Percentiles rank a stretch among this genome's conserved stretches.
phyloP scores from a whole-genome alignment of 2,329 filamentous ascomycete genomes.

The Hypoxylon sp. region DNA sequence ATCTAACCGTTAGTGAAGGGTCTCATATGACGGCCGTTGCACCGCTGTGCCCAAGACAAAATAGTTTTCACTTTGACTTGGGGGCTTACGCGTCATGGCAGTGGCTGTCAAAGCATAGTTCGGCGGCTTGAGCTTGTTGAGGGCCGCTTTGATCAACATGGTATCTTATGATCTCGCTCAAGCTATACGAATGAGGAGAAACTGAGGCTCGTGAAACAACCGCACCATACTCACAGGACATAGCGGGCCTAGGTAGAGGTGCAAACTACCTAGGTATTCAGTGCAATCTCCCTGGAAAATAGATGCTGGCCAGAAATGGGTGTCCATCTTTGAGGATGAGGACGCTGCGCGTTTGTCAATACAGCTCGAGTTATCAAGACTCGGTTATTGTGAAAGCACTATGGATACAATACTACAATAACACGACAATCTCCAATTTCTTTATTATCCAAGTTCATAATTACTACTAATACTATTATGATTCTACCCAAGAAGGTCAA shows the following conservation, averaged over 20 bases:
- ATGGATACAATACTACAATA: not conserved
- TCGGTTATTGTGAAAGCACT: no score
- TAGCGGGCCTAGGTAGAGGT: not conserved
- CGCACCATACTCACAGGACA: no score
- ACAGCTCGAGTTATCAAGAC: no score
- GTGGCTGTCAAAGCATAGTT: not conserved
- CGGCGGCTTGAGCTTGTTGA: not conserved
- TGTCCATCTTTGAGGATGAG: no score
- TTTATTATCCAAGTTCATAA: no score
- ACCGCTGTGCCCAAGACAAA: not conserved
- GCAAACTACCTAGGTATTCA: not conserved
- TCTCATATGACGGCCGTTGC: constrained; percentile 10
- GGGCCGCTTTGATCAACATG: not conserved
- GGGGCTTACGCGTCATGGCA: not conserved
- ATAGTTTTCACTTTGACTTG: not conserved
- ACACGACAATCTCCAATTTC: no score
- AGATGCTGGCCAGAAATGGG: not conserved
- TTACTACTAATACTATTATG: no score
- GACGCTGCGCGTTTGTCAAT: no score
- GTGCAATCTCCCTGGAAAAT: not conserved
- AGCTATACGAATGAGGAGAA: not conserved
- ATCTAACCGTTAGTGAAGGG: not conserved
- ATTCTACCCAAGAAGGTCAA: not conserved
- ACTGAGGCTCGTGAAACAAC: not conserved
- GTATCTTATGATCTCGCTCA: not conserved